Evolutionary conservation across 1,284 basidiomycete species (phyloP).

Genomic region (Meira nashicola): DNA sequence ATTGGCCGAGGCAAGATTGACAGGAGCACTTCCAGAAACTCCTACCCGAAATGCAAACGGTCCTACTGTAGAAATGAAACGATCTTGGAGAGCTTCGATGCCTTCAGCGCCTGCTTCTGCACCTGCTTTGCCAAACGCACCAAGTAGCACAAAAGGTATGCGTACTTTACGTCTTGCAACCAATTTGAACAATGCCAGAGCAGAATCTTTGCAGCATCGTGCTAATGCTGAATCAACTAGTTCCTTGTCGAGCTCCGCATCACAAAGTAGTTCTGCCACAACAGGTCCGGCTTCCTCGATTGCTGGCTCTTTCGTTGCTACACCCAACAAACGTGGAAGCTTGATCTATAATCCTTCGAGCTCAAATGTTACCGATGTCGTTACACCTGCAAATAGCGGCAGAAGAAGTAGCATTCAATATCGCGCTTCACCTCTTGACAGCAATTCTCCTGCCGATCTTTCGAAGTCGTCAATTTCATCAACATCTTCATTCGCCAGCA

Average conservation of each 20-base stretch:
- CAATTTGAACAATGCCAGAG: neutral
- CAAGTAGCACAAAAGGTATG: conserved; percentile 25
- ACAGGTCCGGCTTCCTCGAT: neutral
- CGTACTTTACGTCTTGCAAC: conserved; percentile 39
- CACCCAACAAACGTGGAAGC: conserved; percentile 24
- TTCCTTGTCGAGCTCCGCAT: conserved; percentile 4
- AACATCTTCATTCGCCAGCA: conserved; percentile 1
- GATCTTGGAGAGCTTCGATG: conserved; percentile 13
- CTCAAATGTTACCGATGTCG: neutral
- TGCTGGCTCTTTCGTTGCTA: conserved; percentile 4
- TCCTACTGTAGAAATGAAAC: conserved; percentile 9
- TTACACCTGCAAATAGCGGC: conserved; percentile 6
- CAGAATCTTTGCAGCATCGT: conserved; percentile 5
- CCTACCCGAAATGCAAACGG: too few species aligned
- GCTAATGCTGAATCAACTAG: conserved; percentile 5
- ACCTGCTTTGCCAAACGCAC: conserved; percentile 5
- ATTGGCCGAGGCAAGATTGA: too few species aligned
- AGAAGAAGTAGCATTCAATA: conserved; percentile 33
- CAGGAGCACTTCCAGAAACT: too few species aligned
- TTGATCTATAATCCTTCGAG: conserved; percentile 23
- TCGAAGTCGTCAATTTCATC: neutral
- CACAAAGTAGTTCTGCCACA: conserved; percentile 10
- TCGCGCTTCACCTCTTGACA: conserved; percentile 17
- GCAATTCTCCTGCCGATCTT: neutral
- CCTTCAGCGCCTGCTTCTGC: conserved; percentile 13